Conservation (phyloP, 768 basidiomycete species). For the Hydnum rufescens region DNA sequence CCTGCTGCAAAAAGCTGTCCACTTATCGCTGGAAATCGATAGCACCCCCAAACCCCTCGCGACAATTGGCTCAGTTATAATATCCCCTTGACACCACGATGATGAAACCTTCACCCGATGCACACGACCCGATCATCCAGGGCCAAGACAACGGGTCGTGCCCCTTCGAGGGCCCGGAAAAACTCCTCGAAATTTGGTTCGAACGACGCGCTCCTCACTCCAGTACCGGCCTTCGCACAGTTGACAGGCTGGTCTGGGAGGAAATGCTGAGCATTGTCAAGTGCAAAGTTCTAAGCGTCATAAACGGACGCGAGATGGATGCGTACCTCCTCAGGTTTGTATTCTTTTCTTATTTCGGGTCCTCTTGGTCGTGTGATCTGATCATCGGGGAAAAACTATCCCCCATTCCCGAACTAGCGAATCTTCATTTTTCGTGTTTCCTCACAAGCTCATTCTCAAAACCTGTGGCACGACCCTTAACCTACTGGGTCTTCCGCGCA, state of each 20-base stretch:
- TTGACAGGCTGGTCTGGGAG: conserved; percentile 70
- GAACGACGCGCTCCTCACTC: conserved; percentile 50
- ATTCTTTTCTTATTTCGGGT: not conserved
- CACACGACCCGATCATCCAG: too few relatives aligned
- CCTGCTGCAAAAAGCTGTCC: too few relatives aligned
- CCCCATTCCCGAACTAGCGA: too few relatives aligned
- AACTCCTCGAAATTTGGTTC: conserved; percentile 95
- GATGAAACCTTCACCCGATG: too few relatives aligned
- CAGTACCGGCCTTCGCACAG: conserved; percentile 53
- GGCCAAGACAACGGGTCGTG: too few relatives aligned
- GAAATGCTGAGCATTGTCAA: conserved; percentile 93
- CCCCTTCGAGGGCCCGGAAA: conserved; percentile 87
- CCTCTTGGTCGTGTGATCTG: not conserved
- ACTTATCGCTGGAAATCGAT: too few relatives aligned
- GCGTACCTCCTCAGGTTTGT: conserved; percentile 87
- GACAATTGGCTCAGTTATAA: too few relatives aligned
- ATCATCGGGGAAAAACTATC: not conserved
- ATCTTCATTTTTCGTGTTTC: conserved; percentile 87
- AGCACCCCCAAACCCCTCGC: too few relatives aligned
- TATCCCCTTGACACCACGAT: too few relatives aligned
- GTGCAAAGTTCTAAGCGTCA: conserved; percentile 84
- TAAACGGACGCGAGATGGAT: conserved; percentile 78
- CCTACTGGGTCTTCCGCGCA: conserved; percentile 81
- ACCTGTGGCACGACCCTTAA: conserved; percentile 98
- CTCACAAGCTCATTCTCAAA: conserved; percentile 92